Evolutionary conservation across 306 rosid genomes (phyloP), one percentile per base, ranked within the genome.

Genomic region (Prunus davidiana): DNA sequence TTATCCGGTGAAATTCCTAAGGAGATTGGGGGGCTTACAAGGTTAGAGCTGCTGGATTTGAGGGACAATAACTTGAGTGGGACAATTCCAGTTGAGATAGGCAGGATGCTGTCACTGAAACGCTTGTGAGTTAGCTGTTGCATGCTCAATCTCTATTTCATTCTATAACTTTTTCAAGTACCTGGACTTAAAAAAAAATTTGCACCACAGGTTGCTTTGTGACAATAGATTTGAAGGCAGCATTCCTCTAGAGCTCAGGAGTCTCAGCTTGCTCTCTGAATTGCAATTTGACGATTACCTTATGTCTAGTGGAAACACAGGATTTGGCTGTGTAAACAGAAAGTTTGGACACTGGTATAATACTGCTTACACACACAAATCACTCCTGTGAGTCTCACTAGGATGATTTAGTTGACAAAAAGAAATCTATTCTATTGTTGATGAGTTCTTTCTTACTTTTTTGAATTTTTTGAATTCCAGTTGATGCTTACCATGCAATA

Each of bases 1-100:
- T 89, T 96, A 76, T 88, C 82, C 46, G 99, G 98, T 43, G 74
- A 75, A 57, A 83, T 96, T 89, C 99, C 98, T 71, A 80, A 87
- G 81, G 97, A 96, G 65, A 75, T 96, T 55, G 97, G 85, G 83
- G 85, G 68, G 56, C 87, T 96, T 65, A 38, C 75, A 61, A 82
- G 86, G 74, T 74, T 96, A 73, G 93, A 96, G 76, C 66, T 84
- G 76, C 76, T 96, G 80, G 99, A 96, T 83, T 85, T 96, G 81
- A 87, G 99, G 79, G 93, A 81, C n/a, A 96, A 93, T 73, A 82
- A 85, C 75, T 86, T 93, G 74, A 82, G 79, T 78, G 96, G 93
- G 82, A 79, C 69, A 54, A 77, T 95, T 67, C 97, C 99, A 41
- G 34, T 69, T 66, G 94, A 89, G 77, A 71, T 91, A 81, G 84